phyloP scores from a whole-genome alignment of 2,329 filamentous ascomycete genomes.

The Cucurbitaria berberidis region DNA sequence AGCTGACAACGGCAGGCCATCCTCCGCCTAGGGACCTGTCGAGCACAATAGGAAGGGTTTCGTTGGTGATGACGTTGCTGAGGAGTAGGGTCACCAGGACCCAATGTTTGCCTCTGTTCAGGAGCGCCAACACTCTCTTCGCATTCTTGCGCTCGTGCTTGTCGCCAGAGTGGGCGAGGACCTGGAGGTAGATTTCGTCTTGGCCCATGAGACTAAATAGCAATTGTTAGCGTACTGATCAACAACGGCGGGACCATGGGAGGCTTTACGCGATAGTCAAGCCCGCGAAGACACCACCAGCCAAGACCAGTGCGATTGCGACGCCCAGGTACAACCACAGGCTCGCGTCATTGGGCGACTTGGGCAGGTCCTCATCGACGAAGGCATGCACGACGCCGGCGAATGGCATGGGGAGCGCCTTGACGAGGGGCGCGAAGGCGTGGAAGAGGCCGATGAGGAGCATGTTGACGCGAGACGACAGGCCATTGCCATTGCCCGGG shows the following conservation, averaged over 20 bases:
- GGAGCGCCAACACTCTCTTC: constrained; percentile 75
- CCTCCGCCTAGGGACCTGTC: constrained; percentile 93
- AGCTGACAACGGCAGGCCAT: constrained; percentile 90
- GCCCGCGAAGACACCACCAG: constrained; percentile 92
- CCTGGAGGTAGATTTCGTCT: constrained; percentile 97
- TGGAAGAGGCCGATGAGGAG: constrained; percentile 40
- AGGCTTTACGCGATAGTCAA: constrained; percentile 78
- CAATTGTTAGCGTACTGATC: constrained; percentile 34
- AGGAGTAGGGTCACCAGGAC: constrained; percentile 92
- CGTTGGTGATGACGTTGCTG: constrained; percentile 97
- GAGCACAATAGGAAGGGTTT: constrained; percentile 87
- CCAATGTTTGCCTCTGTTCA: constrained; percentile 95
- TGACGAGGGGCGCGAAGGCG: constrained; percentile 40
- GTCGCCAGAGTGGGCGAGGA: constrained; percentile 84
- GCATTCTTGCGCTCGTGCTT: constrained; percentile 88
- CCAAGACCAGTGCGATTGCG: constrained; percentile 80
- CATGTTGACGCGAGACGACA: constrained; percentile 33
- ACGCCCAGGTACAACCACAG: constrained; percentile 83
- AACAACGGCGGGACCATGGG: constrained; percentile 4
- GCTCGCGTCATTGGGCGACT: constrained; percentile 61
- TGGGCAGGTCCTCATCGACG: constrained; percentile 40
- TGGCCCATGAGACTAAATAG: constrained; percentile 65
- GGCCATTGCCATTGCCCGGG: constrained; percentile 44
- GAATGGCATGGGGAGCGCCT: constrained; percentile 41
- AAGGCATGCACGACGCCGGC: constrained; percentile 29